These are phyloP conservation scores for Bolboschoenoplectus hybrid DNA, from an alignment of 202 grass and related monocot species.

Conservation along the genomic window DNA sequence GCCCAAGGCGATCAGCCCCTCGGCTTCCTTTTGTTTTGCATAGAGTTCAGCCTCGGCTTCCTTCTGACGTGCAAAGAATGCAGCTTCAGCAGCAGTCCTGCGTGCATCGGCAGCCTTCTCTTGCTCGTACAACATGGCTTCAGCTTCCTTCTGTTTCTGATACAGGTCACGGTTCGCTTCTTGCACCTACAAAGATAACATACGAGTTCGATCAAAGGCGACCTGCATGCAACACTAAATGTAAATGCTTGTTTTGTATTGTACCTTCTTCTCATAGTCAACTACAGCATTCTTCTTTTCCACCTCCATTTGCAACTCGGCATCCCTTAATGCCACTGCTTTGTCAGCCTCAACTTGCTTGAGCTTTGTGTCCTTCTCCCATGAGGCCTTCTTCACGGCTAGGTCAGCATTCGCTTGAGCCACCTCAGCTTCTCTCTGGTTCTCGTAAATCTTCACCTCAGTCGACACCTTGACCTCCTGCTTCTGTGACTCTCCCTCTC, in stretches of 20 bases:
- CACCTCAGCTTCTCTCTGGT: conserved; percentile 54
- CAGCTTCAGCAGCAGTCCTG: conserved; percentile 38
- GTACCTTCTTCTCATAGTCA: conserved; percentile 65
- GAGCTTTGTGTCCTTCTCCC: conserved; percentile 50
- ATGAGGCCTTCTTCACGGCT: conserved; percentile 57
- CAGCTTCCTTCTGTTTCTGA: conserved; percentile 52
- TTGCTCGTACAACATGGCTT: conserved; percentile 49
- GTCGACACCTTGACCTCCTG: conserved; percentile 51
- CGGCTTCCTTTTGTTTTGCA: conserved; percentile 55
- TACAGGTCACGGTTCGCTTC: conserved; percentile 52
- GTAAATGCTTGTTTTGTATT: neutral
- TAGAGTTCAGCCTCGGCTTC: conserved; percentile 52
- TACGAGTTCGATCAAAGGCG: neutral
- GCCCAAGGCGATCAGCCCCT: conserved; percentile 48
- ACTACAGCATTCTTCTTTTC: conserved; percentile 65
- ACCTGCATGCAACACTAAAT: neutral
- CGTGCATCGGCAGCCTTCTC: conserved; percentile 52
- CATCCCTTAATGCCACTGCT: conserved; percentile 64
- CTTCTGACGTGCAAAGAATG: conserved; percentile 43
- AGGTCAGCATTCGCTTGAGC: conserved; percentile 59
- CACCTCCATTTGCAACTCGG: conserved; percentile 79
- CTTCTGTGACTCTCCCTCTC: conserved; percentile 34
- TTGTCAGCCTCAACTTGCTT: conserved; percentile 65
- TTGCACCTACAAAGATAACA: conserved; percentile 45
- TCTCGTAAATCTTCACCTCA: conserved; percentile 58